Percentiles rank a stretch among this genome's conserved stretches.
Evolutionary conservation across 495 filamentous ascomycete genomes (phyloP).

Genomic region (Penicillium lividum): DNA sequence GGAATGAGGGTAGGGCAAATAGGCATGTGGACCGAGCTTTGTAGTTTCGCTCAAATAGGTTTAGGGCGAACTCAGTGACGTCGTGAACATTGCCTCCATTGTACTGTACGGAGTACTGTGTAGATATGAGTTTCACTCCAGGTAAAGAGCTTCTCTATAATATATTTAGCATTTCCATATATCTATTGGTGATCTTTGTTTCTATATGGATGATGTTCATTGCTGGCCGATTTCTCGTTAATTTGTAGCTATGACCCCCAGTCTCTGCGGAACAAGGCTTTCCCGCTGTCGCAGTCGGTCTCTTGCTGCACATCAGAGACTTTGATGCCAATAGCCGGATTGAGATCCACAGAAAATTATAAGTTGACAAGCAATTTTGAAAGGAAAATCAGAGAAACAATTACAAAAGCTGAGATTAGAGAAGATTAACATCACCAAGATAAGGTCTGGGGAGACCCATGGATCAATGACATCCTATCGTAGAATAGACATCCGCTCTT

Average conservation of each 20-base stretch:
- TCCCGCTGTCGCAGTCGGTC: not conserved
- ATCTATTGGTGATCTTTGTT: too few species aligned
- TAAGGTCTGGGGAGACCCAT: not conserved
- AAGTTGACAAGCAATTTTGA: too few species aligned
- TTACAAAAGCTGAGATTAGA: too few species aligned
- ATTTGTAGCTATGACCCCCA: not conserved
- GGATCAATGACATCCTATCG: not conserved
- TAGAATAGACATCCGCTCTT: too few species aligned
- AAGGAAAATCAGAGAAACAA: too few species aligned
- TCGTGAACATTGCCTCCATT: slow-evolving; percentile 2
- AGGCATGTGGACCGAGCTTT: slow-evolving; percentile 24
- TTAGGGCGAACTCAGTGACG: slow-evolving; percentile 31
- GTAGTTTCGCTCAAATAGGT: slow-evolving; percentile 20
- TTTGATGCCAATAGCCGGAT: too few species aligned
- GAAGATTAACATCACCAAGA: not conserved
- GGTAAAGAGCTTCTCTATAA: too few species aligned
- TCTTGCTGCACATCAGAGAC: too few species aligned
- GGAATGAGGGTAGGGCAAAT: slow-evolving; percentile 8
- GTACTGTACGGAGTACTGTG: not conserved
- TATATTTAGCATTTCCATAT: too few species aligned
- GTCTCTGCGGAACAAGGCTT: not conserved
- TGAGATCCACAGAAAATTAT: too few species aligned
- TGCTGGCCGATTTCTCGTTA: not conserved
- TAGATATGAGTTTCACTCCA: not conserved
- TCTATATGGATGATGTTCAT: too few species aligned